phyloP scores from a whole-genome alignment of 2,329 filamentous ascomycete genomes.

The Fusarium solani-melongenae region DNA sequence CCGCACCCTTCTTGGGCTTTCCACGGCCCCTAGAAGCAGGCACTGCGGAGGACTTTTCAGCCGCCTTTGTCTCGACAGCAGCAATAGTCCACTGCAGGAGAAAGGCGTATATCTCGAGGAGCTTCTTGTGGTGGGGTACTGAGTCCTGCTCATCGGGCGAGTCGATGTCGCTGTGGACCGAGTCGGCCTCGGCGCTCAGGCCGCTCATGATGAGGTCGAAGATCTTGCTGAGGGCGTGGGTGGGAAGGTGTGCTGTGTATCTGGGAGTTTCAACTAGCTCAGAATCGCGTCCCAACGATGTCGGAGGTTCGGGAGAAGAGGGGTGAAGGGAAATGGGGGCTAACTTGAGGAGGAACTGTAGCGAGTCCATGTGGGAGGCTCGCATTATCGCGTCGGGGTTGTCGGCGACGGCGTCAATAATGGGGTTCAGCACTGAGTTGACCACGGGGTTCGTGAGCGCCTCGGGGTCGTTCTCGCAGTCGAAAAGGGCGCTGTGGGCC shows the following conservation, averaged over 20 bases:
- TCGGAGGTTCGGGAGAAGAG: constrained; percentile 33
- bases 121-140: constrained; percentile 85
- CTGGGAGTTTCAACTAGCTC: constrained; percentile 73
- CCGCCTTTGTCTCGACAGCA: constrained; percentile 92
- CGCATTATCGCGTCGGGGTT: constrained; percentile 89
- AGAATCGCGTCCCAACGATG: constrained; percentile 43
- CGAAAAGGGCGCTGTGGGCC: constrained; percentile 82
- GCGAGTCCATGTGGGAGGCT: constrained; percentile 84
- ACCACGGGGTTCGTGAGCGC: constrained; percentile 81
- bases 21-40: constrained; percentile 78
- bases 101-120: constrained; percentile 94
- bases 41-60: constrained; percentile 81
- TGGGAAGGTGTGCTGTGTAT: constrained; percentile 82
- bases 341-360: constrained; percentile 97
- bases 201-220: constrained; percentile 91
- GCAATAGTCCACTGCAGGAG: constrained; percentile 95
- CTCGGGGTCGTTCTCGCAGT: constrained; percentile 94
- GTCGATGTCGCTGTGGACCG: constrained; percentile 86
- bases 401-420: constrained; percentile 91
- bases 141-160: constrained; percentile 87
- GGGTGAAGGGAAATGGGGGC: constrained; percentile 65
- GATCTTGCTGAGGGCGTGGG: constrained; percentile 88
- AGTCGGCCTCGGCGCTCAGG: constrained; percentile 85
- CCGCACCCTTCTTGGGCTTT: constrained; percentile 80
- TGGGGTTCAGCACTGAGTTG: constrained; percentile 88